These are phyloP conservation scores for Taphrina pruni DNA, from an alignment of 1,139 yeast species.

Conservation along the genomic window DNA sequence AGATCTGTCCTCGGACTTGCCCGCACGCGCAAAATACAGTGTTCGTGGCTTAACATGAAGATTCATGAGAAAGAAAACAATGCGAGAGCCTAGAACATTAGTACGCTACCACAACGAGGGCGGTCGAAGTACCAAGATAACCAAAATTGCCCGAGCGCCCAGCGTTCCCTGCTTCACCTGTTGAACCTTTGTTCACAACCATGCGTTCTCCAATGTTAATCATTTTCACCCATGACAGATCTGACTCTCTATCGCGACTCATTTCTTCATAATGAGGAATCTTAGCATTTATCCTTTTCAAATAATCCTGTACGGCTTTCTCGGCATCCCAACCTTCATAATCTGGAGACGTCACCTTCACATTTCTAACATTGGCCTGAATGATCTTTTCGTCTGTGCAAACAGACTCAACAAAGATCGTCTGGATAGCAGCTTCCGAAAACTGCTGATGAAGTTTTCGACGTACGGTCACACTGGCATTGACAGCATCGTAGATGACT, in stretches of 20 bases:
- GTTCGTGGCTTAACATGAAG: conserved; percentile 46
- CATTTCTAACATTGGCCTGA: conserved; percentile 80
- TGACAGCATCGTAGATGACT: conserved; percentile 94
- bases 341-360: conserved; percentile 81
- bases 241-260: conserved; percentile 54
- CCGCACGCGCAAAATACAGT: conserved; percentile 50
- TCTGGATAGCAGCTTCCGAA: conserved; percentile 66
- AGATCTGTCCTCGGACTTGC: conserved; percentile 49
- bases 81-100: conserved; percentile 61
- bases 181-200: conserved; percentile 82
- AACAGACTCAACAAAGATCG: conserved; percentile 84
- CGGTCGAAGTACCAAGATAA: conserved; percentile 16
- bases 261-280: conserved; percentile 58
- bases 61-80: conserved; percentile 62
- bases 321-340: conserved; percentile 71
- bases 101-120: background rate
- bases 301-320: conserved; percentile 56
- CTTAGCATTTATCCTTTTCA: conserved; percentile 56
- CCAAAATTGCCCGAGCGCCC: conserved; percentile 35
- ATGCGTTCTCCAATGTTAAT: conserved; percentile 90
- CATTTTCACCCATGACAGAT: conserved; percentile 74
- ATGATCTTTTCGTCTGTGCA: conserved; percentile 76
- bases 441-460: conserved; percentile 63
- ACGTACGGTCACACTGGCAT: conserved; percentile 76
- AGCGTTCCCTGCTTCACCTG: conserved; percentile 48